A percentile compares a stretch with the other conserved stretches of the same genome.
Evolutionary conservation across 345 rosid species (phyloP).

Genomic region (Alliaria petiolata): DNA sequence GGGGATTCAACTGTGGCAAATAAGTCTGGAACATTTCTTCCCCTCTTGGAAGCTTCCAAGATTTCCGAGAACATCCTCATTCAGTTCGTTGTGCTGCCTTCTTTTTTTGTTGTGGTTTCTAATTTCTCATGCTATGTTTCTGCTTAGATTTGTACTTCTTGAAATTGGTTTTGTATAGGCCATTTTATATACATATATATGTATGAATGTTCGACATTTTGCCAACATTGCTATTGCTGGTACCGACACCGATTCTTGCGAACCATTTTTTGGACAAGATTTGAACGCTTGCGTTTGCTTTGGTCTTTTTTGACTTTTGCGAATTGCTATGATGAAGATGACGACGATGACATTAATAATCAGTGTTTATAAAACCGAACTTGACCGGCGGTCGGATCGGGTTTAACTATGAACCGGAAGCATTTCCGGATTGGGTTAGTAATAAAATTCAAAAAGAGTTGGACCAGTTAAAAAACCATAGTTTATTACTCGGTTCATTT

Average conservation of each 20-base stretch:
- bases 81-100: conserved; percentile 15
- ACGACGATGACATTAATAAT: no score
- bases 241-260: conserved; percentile 2
- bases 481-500: neutral
- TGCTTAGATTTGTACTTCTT: conserved; percentile 23
- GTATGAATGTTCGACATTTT: conserved; percentile 16
- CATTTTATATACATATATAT: conserved; percentile 12
- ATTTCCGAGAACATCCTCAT: conserved; percentile 14
- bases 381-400: no score
- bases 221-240: conserved; percentile 4
- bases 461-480: no score
- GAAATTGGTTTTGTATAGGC: conserved; percentile 31
- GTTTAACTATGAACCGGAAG: no score
- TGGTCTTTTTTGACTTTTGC: neutral
- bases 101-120: conserved; percentile 9
- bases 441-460: no score
- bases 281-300: neutral
- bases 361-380: no score
- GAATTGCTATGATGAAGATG: neutral
- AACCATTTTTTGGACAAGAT: neutral
- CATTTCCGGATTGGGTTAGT: no score
- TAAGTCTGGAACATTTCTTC: conserved; percentile 13
- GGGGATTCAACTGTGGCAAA: conserved; percentile 67
- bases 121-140: conserved; percentile 8
- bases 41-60: neutral